Evolutionary conservation across 192 early-diverging fungal species (phyloP), one percentile per base, ranked within the genome.

Genomic region (Helicostylum pulchrum): DNA sequence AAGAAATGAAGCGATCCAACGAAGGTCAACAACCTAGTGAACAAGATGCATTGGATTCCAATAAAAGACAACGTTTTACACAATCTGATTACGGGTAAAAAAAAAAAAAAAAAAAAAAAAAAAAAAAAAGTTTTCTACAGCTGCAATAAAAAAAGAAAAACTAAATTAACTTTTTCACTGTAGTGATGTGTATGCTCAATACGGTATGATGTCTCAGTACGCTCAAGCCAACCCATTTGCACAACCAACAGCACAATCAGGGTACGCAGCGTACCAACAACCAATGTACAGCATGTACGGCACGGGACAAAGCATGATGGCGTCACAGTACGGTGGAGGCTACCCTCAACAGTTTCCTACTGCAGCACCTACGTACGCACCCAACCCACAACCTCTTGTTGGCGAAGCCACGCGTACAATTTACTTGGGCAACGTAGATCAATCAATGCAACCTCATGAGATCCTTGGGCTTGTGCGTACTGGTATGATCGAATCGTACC

Each of bases 381-480:
- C 57, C 0, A 42, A 39, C 2, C 14, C 39, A 26, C 32, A 21
- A 21, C 43, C 50, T 0, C 36, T 39, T 39, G 42, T 34, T 2
- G 77, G n/a, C 47, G 76, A 62, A 3, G 66, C 76, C 10, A 80
- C 77, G 48, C 82, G 92, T n/a, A 95, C 93, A 0, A 73, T 95
- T 19, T 95, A 94, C 66, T 68, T 95, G 34, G 93, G 93, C 31
- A 88, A 90, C 51, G 68, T 95, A 1, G 84, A 90, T 0, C 23
- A 76, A 0, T 77, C 75, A 30, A 66, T 74, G 6, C 78, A 78
- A 2, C 67, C 83, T 39, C 78, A 85, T 36, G 86, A 92, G 15
- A 72, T 95, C 8, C 72, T 92, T 42, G 87, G 89, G 58, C 65
- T 83, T 50, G 81, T 94, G 31, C 83, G 79, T 36, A 78, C 78